Base-by-base conservation (phyloP, 805 yeast species). In the Ogataea chonburiensis region DNA sequence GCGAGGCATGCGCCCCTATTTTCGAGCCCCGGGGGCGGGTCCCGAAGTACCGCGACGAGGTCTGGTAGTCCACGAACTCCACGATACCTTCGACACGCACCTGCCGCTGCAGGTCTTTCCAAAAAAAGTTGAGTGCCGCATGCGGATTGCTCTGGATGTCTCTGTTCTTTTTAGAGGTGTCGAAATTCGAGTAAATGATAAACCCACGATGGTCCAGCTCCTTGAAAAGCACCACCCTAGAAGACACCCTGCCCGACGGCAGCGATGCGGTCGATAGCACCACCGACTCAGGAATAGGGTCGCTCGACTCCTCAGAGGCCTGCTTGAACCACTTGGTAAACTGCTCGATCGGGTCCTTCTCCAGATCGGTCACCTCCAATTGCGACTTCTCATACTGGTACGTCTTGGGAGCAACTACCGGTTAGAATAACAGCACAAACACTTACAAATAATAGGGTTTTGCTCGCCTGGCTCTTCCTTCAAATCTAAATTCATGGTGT, bases 1-100 rank as follows among this genome's bases (percentile, higher is more conserved):
- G 94, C 18, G 94, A 81, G 0, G 97, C 84, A 95, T 96, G 89
- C 0, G 98, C 98, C 19, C 98, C 98, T 43, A 93, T 79, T 56
- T 84, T 80, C 19, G 95, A 84, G 5, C 94, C 97, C 40, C 95
- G 71, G 24, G 98, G 98, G 56, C 98, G 74, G 0, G 95, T 82
- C 34, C 75, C 72, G 63, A 77, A 93, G 63, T 93, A 93, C 31
- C 81, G 69, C 49, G 81, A 78, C 5, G 86, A 75, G 19, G 83
- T 86, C 50, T 84, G 89, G 40, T 79, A 68, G 17, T 77, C 68
- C 27, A 89, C 84, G 43, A 71, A 74, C 60, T 85, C 94, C 49
- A 86, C 79, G 7, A 66, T 47, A 20, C 98, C 98, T 60, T 93
- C 98, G 7, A 93, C 81, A 44, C 98, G 75, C 4, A 93, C 95